A percentile compares a stretch with the other conserved stretches of the same genome.
Conservation (phyloP, 1,284 basidiomycete species). For the Trametes polyzona region DNA sequence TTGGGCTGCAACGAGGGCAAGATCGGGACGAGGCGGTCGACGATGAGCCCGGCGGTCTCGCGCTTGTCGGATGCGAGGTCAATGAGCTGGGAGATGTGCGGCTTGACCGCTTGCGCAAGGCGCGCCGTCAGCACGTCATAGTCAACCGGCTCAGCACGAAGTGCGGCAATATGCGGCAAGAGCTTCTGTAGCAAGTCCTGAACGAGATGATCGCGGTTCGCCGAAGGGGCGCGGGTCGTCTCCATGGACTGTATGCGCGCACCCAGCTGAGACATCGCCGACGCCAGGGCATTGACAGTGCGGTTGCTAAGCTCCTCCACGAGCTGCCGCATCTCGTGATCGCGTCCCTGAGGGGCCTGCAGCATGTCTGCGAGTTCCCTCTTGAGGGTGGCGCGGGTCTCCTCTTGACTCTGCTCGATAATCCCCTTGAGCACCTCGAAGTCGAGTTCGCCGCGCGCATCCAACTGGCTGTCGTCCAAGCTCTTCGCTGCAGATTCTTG, state of each 20-base stretch:
- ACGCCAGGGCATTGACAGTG: conserved; percentile 60
- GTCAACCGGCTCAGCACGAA: conserved; percentile 69
- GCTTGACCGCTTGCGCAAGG: conserved; percentile 82
- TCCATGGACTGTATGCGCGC: conserved; percentile 61
- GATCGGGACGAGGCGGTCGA: conserved; percentile 71
- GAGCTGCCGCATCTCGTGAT: conserved; percentile 35
- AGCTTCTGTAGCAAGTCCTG: conserved; percentile 62
- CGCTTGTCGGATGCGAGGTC: conserved; percentile 85
- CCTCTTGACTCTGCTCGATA: conserved; percentile 68
- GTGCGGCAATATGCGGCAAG: conserved; percentile 59
- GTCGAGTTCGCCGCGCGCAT: conserved; percentile 76
- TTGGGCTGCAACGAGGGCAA: conserved; percentile 51
- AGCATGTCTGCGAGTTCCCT: conserved; percentile 54
- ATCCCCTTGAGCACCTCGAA: conserved; percentile 74
- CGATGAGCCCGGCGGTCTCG: conserved; percentile 80
- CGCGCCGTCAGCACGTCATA: conserved; percentile 75
- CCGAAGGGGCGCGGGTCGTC: conserved; percentile 39
- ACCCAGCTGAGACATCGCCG: conserved; percentile 62
- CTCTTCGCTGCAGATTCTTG: conserved; percentile 60
- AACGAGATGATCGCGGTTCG: conserved; percentile 59
- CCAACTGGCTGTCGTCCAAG: conserved; percentile 66
- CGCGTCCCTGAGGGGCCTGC: conserved; percentile 35
- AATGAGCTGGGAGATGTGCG: conserved; percentile 83
- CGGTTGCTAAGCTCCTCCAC: conserved; percentile 61
- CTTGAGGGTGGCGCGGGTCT: conserved; percentile 59